phyloP scores from a whole-genome alignment of 176 grass and related monocot genomes.

The Alopecurus myosuroides region DNA sequence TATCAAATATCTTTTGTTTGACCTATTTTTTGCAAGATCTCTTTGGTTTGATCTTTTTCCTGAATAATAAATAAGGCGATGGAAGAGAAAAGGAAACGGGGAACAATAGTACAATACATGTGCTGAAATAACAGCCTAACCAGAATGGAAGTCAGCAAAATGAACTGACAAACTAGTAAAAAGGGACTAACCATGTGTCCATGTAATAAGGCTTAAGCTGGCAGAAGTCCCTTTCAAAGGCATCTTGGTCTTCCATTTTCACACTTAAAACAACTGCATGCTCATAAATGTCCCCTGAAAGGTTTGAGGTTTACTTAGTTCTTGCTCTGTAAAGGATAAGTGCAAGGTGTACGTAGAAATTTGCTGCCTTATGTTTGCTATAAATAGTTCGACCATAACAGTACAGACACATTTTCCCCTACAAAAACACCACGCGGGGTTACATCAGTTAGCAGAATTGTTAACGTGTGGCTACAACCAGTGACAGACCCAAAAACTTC shows the following conservation, averaged over 20 bases:
- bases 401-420: not conserved
- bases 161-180: not conserved
- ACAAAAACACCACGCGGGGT: not conserved
- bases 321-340: not conserved
- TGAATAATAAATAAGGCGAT: not conserved
- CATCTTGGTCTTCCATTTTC: conserved; percentile 94
- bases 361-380: not conserved
- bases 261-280: conserved; percentile 84
- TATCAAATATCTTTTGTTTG: not conserved
- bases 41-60: not conserved
- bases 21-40: not conserved
- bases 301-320: not conserved
- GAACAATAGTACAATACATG: not conserved
- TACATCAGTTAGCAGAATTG: not conserved
- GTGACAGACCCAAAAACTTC: too few species aligned
- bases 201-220: conserved; percentile 95
- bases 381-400: not conserved
- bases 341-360: not conserved
- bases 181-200: conserved; percentile 70
- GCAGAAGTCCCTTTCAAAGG: conserved; percentile 92
- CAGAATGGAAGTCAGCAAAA: not conserved
- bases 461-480: not conserved
- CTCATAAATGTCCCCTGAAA: conserved; percentile 91
- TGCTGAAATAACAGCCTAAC: not conserved
- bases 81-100: not conserved